Evolutionary conservation across 2,329 filamentous ascomycete species (phyloP), one percentile per base, ranked within the genome.

Genomic region (Epichloe elymi): DNA sequence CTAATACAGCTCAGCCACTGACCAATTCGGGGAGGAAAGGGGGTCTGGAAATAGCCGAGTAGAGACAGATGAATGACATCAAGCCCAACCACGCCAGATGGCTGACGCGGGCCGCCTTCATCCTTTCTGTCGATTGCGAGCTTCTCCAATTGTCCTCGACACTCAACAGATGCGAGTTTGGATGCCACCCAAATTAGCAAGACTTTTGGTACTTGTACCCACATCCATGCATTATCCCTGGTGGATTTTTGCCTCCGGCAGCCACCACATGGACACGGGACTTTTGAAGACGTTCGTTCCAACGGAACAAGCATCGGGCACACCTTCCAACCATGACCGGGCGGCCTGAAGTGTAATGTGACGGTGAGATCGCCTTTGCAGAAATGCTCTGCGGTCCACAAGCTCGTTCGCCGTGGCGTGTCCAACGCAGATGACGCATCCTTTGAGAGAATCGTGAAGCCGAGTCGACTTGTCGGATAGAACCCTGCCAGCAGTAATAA

Each of bases 311-410:
- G 30, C 11, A 43, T 11, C 12, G n/a, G n/a, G 12, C 37, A 41
- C 26, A 10, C 26, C 26, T 26, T 8, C 26, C 26, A 8, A 8
- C 7, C 26, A 26, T 26, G 26, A 26, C 47, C n/a, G 26, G 23
- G 20, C 12, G 26, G n/a, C 19, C 12, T 30, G 5, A 8, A 38
- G 26, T 39, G 46, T 20, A 19, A 38, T 33, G 44, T 41, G 30
- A 50, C 41, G 15, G 36, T 33, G 41, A 8, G 37, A 52, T 53
- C 43, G 53, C 46, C 46, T 46, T 52, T 53, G 50, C 54, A 56
- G 53, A 36, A 43, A 48, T 51, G 19, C 26, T 20, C 20, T 40
- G 41, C 46, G 47, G 55, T 56, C 53, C 26, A 10, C 42, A 44
- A 7, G 23, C 26, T 15, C 7, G n/a, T 41, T 26, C 26, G 26